Percentiles rank a stretch among this genome's conserved stretches.
Conservation (phyloP, 257 asterid species). For the Salvia rosmarinus region DNA sequence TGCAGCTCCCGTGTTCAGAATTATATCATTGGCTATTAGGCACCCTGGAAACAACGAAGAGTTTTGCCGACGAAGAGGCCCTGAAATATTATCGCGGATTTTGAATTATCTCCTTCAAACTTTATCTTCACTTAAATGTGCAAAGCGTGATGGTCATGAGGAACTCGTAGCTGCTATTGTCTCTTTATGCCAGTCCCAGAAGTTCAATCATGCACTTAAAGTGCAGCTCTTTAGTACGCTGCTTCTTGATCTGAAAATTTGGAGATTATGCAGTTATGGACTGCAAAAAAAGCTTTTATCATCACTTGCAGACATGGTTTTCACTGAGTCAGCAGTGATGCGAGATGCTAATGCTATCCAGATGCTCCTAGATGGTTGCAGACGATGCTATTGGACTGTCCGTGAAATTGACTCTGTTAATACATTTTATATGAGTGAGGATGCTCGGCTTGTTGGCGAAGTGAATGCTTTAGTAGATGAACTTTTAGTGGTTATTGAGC, state of each 20-base stretch:
- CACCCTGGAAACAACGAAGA: constrained; percentile 95
- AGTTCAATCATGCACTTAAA: constrained; percentile 76
- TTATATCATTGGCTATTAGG: constrained; percentile 83
- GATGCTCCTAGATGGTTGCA: constrained; percentile 97
- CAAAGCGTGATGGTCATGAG: constrained; percentile 78
- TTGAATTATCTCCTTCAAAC: constrained; percentile 87
- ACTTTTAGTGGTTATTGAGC: constrained; percentile 93
- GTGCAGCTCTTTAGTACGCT: constrained; percentile 93
- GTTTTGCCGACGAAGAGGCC: constrained; percentile 85
- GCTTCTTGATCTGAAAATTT: constrained; percentile 85
- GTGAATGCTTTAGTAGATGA: constrained; percentile 97
- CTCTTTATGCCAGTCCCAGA: constrained; percentile 88
- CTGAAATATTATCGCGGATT: constrained; percentile 90
- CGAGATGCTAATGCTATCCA: constrained; percentile 98
- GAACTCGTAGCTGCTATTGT: constrained; percentile 93
- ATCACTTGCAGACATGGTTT: constrained; percentile 98
- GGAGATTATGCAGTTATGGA: constrained; percentile 99
- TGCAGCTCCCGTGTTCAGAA: constrained; percentile 93
- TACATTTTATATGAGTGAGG: constrained; percentile 62
- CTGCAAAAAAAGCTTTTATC: constrained; percentile 93
- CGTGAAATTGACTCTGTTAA: constrained; percentile 81
- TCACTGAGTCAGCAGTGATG: constrained; percentile 89
- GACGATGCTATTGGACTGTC: constrained; percentile 91
- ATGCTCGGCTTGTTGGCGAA: constrained; percentile 84
- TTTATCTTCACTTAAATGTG: constrained; percentile 64